Evolutionary conservation across 1,139 yeast species (phyloP).

Genomic region (Yamadazyma dushanensis): DNA sequence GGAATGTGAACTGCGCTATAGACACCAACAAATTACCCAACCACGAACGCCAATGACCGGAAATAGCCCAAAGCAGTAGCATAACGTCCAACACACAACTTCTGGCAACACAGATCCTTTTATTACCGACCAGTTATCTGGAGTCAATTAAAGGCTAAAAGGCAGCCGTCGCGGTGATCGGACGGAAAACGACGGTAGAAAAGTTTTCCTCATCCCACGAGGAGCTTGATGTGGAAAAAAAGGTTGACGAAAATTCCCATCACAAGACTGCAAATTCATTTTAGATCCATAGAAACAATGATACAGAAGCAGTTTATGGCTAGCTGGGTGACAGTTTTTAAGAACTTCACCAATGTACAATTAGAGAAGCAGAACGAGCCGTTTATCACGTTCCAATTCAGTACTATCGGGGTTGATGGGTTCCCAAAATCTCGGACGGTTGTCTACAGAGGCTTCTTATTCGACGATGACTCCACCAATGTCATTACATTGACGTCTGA

Average conservation of each 20-base stretch:
- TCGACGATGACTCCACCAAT: slow-evolving; percentile 66
- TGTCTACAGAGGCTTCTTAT: slow-evolving; percentile 73
- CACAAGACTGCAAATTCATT: slow-evolving; percentile 12
- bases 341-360: slow-evolving; percentile 43
- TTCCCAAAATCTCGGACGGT: slow-evolving; percentile 69
- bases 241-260: slow-evolving; percentile 6
- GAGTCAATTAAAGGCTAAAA: too few relatives aligned
- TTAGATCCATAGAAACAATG: slow-evolving; percentile 13
- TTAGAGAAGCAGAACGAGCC: slow-evolving; percentile 40
- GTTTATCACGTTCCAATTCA: slow-evolving; percentile 63
- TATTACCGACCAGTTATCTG: too few relatives aligned
- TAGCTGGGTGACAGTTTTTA: slow-evolving; percentile 68
- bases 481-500: slow-evolving; percentile 74
- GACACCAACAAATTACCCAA: too few relatives aligned
- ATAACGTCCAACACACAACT: too few relatives aligned
- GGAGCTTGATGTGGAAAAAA: slow-evolving; percentile 6
- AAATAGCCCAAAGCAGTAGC: too few relatives aligned
- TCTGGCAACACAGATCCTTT: too few relatives aligned
- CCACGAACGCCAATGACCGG: too few relatives aligned
- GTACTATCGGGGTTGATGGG: slow-evolving; percentile 61
- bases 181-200: background rate
- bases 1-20: too few relatives aligned
- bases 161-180: background rate
- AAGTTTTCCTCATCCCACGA: slow-evolving; percentile 11
- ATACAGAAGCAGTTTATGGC: slow-evolving; percentile 55